Conservation (phyloP, 202 grass and related monocot species). For the Musa balbisiana region DNA sequence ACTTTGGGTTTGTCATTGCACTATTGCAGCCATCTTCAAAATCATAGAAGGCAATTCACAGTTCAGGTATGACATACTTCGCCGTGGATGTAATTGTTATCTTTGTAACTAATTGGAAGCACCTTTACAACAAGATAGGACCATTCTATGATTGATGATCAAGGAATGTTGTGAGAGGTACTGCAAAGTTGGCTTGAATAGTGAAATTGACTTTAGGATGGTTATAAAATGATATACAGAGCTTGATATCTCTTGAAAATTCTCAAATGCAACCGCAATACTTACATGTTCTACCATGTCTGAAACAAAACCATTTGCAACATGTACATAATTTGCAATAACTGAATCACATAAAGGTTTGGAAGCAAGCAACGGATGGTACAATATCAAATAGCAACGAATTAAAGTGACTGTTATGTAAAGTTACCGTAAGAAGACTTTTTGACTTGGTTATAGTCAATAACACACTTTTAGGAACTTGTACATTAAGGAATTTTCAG, state of each 20-base stretch:
- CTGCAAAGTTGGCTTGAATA: neutral
- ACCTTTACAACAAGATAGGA: slow-evolving; percentile 41
- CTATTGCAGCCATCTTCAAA: slow-evolving; percentile 47
- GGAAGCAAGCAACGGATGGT: too few relatives aligned
- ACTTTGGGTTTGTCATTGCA: neutral
- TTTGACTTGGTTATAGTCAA: too few relatives aligned
- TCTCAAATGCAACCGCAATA: neutral
- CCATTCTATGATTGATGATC: slow-evolving; percentile 42
- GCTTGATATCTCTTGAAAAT: neutral
- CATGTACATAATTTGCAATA: neutral
- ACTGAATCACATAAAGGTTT: too few relatives aligned
- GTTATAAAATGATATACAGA: neutral
- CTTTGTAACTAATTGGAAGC: slow-evolving; percentile 1
- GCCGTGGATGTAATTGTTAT: neutral
- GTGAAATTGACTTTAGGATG: neutral
- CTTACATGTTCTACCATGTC: neutral
- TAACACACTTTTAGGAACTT: too few relatives aligned
- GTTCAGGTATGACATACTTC: slow-evolving; percentile 33
- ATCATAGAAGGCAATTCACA: slow-evolving; percentile 58
- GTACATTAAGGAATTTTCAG: too few relatives aligned
- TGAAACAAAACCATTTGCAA: neutral
- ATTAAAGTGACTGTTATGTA: too few relatives aligned
- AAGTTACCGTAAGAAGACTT: too few relatives aligned
- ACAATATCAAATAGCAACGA: too few relatives aligned
- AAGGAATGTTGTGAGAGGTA: slow-evolving; percentile 35